Base-by-base conservation (phyloP, 1,284 basidiomycete genomes). In the Golubevia pallescens region DNA sequence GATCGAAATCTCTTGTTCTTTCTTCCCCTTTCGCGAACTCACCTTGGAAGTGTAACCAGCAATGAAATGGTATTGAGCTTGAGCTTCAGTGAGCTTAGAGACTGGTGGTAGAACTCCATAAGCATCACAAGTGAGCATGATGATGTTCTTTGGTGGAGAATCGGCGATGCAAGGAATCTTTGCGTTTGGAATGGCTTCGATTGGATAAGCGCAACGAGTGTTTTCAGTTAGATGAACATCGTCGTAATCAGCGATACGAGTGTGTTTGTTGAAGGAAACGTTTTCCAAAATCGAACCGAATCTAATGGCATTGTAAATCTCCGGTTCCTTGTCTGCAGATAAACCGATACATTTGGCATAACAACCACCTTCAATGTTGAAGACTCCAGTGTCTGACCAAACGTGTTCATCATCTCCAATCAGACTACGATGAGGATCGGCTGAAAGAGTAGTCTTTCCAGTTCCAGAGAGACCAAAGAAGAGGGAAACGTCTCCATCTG, bases 401-500 rank as follows among this genome's bases (percentile, higher is more conserved):
- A 84, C 81, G 74, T 84, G 81, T 75, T 84, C 81, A 71, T 84
- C 81, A 65, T 84, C 81, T 58, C 81, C 81, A 60, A 84, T 84
- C 53, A 84, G 70, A 34, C 64, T 60, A 61, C 81, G 80, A 62
- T 75, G 67, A 57, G 79, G 75, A 68, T 84, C 81, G 20, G 81
- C 81, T 16, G 80, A 82, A 34, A 84, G 75, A 6, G 81, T 84
- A n/a, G 81, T 99, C 90, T 99, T 99, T 78, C 96, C 96, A 23
- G 96, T 99, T 61, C 96, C 97, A 48, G 94, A 96, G 58, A 99
- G 91, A 87, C 97, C 97, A 87, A 99, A 99, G 92, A 99, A 99
- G 76, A 99, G 91, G 1, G 97, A 95, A 62, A 99, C 95, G 83
- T 98, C 96, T 68, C 91, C 91, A 66, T 93, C 89, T 77, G 91